Evolutionary conservation across 2,329 filamentous ascomycete genomes (phyloP).

Genomic region (Exophiala sideris): DNA sequence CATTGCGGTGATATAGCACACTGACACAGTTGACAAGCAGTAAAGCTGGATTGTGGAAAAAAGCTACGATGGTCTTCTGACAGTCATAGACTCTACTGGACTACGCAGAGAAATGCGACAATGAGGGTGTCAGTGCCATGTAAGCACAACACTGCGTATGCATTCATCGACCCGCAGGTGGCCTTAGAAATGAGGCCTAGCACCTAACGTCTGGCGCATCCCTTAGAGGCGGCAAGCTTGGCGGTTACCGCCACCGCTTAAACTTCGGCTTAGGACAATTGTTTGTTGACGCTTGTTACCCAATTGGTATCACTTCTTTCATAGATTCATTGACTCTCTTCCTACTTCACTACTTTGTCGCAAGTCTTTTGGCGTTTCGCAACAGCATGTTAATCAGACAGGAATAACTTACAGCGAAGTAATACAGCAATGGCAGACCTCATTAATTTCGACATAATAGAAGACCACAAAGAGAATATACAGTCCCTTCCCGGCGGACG

Average conservation of each 20-base stretch:
- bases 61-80: not conserved
- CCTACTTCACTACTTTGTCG: constrained; percentile 7
- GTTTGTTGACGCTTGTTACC: constrained; percentile 15
- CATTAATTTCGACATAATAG: constrained; percentile 80
- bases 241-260: not conserved
- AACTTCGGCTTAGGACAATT: constrained; percentile 4
- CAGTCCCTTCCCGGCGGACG: constrained; percentile 83
- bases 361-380: constrained; percentile 1
- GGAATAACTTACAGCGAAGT: constrained; percentile 10
- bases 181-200: too few species aligned
- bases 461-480: constrained; percentile 97
- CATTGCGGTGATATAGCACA: constrained; percentile 41
- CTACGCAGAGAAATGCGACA: too few species aligned
- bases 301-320: not conserved
- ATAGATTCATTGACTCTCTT: not conserved
- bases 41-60: constrained; percentile 4
- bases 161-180: not conserved
- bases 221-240: too few species aligned
- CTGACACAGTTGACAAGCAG: not conserved
- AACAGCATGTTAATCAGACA: constrained; percentile 15
- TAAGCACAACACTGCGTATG: not conserved
- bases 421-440: constrained; percentile 34
- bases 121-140: too few species aligned
- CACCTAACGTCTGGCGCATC: too few species aligned
- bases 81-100: not conserved